A percentile compares a stretch with the other conserved stretches of the same genome.
Conservation (phyloP, 1,284 basidiomycete species). For the Ustilago nuda region DNA sequence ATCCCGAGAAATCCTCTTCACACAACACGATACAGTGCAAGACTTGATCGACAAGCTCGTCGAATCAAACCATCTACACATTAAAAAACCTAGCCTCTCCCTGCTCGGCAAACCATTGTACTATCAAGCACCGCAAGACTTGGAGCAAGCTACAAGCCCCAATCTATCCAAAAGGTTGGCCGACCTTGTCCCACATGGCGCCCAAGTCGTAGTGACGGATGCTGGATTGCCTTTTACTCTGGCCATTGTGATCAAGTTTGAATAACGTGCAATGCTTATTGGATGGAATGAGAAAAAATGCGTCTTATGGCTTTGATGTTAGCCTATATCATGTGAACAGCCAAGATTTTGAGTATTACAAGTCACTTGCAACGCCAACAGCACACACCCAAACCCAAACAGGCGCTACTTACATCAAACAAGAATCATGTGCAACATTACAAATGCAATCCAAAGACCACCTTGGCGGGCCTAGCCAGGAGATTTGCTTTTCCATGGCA, state of each 20-base stretch:
- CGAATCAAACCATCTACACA: conserved; percentile 63
- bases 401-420: conserved; percentile 35
- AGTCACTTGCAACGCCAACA: too few species aligned
- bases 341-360: too few species aligned
- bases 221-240: conserved; percentile 81
- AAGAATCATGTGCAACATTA: conserved; percentile 34
- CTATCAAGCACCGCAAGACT: conserved; percentile 88
- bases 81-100: conserved; percentile 55
- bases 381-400: neutral
- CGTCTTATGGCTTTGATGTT: conserved; percentile 19
- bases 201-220: conserved; percentile 87
- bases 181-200: conserved; percentile 81
- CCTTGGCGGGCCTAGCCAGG: neutral
- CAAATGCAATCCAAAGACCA: conserved; percentile 44
- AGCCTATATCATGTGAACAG: conserved; percentile 6
- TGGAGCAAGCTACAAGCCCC: conserved; percentile 85
- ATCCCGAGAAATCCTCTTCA: conserved; percentile 45
- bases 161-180: conserved; percentile 87
- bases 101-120: conserved; percentile 78
- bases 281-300: conserved; percentile 8
- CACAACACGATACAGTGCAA: conserved; percentile 31
- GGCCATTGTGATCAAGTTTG: conserved; percentile 28
- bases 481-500: conserved; percentile 5
- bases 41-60: conserved; percentile 54
- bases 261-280: neutral